Conservation (phyloP, 2,329 filamentous ascomycete species). For the Aplosporella prunicola region DNA sequence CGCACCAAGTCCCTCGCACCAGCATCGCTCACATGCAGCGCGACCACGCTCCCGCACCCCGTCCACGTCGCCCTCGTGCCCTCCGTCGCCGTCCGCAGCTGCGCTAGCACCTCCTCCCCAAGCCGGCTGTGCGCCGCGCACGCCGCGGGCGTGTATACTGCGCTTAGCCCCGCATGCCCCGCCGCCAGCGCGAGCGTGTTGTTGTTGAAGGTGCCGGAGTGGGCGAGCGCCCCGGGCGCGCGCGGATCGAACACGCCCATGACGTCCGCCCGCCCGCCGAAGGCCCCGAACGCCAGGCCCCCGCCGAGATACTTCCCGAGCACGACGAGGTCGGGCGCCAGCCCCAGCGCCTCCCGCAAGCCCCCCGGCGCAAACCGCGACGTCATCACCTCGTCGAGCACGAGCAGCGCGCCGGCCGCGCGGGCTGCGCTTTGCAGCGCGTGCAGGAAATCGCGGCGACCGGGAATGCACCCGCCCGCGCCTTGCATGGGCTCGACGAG, state of each 20-base stretch:
- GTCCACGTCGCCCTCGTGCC: conserved; percentile 30
- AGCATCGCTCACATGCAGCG: conserved; percentile 26
- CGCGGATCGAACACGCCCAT: conserved; percentile 51
- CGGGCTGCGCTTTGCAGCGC: conserved; percentile 41
- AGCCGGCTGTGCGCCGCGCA: conserved; percentile 20
- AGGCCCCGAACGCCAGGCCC: conserved; percentile 56
- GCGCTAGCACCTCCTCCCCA: conserved; percentile 23
- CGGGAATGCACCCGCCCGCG: conserved; percentile 49
- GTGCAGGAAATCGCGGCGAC: conserved; percentile 41
- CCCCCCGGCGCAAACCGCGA: conserved; percentile 48
- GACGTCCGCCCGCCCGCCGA: conserved; percentile 51
- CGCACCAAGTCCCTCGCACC: conserved; percentile 21
- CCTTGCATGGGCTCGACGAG: conserved; percentile 60
- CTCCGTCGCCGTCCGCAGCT: conserved; percentile 18
- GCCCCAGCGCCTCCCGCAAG: conserved; percentile 32
- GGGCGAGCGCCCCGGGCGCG: conserved; percentile 32
- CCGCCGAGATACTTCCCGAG: conserved; percentile 60
- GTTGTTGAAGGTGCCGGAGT: conserved; percentile 61
- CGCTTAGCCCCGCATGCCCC: conserved; percentile 35
- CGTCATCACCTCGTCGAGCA: conserved; percentile 66
- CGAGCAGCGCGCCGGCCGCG: conserved; percentile 47
- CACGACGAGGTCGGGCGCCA: conserved; percentile 53
- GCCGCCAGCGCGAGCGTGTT: conserved; percentile 53
- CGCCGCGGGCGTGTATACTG: conserved; percentile 27
- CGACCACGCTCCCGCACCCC: conserved; percentile 28